Conservation (phyloP, 208 protist genomes). For the Leishmania tarentolae region DNA sequence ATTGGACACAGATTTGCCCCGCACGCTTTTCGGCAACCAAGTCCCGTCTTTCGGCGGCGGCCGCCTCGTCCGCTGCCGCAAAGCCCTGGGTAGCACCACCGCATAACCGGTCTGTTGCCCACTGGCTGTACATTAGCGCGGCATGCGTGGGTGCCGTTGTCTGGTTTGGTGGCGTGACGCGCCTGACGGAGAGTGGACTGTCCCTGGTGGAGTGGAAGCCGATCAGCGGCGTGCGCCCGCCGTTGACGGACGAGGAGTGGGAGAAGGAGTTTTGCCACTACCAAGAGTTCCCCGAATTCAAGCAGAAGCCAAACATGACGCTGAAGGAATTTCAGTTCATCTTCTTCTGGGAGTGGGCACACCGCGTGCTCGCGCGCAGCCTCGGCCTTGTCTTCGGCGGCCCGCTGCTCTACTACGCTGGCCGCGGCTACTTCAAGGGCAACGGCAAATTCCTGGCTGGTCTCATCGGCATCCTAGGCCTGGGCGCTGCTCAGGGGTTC, state of each 20-base stretch:
- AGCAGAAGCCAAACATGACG: constrained; percentile 94
- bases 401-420: constrained; percentile 90
- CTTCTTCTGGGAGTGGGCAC: constrained; percentile 97
- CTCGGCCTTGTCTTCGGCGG: constrained; percentile 91
- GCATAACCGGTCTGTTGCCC: constrained; percentile 70
- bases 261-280: constrained; percentile 96
- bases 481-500: constrained; percentile 88
- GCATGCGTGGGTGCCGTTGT: constrained; percentile 92
- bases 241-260: constrained; percentile 92
- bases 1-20: constrained; percentile 21
- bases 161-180: constrained; percentile 94
- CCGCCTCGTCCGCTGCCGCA: constrained; percentile 8
- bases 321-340: constrained; percentile 97
- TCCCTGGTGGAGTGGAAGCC: constrained; percentile 96
- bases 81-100: constrained; percentile 33
- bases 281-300: constrained; percentile 96
- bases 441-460: constrained; percentile 49
- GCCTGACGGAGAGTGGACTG: constrained; percentile 94
- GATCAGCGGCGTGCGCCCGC: constrained; percentile 88
- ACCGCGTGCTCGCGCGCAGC: constrained; percentile 92
- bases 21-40: constrained; percentile 17
- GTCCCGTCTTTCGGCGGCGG: constrained; percentile 8
- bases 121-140: constrained; percentile 89
- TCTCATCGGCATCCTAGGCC: constrained; percentile 57
- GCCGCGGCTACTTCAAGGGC: constrained; percentile 58